Percentiles rank a stretch among this genome's conserved stretches.
Conservation (phyloP, 1,284 basidiomycete genomes). For the Meira nashicola region DNA sequence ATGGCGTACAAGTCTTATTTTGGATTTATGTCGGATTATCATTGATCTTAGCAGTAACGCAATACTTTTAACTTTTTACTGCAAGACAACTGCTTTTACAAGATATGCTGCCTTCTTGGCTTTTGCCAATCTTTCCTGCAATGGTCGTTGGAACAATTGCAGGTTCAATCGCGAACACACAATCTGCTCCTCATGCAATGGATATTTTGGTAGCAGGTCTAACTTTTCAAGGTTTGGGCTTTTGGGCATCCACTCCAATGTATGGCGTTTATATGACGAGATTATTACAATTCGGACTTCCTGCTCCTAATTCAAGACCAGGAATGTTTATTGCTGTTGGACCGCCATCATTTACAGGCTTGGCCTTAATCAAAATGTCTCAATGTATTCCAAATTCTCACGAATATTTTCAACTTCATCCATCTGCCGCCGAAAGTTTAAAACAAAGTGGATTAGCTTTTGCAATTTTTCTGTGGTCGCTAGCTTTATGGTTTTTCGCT, state of each 20-base stretch:
- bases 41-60: not conserved
- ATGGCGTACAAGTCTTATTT: slow-evolving; percentile 6
- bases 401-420: slow-evolving; percentile 15
- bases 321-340: slow-evolving; percentile 27
- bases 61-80: slow-evolving; percentile 6
- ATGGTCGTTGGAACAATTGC: slow-evolving; percentile 29
- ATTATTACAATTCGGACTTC: slow-evolving; percentile 21
- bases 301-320: slow-evolving; percentile 14
- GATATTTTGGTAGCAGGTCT: slow-evolving; percentile 14
- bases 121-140: slow-evolving; percentile 29
- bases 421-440: slow-evolving; percentile 5
- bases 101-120: slow-evolving; percentile 25
- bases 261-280: slow-evolving; percentile 20
- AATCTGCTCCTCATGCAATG: not conserved
- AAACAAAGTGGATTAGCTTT: slow-evolving; percentile 8
- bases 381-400: not conserved
- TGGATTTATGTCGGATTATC: slow-evolving; percentile 19
- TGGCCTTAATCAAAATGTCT: slow-evolving; percentile 22
- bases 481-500: slow-evolving; percentile 22
- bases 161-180: slow-evolving; percentile 6
- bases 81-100: slow-evolving; percentile 21
- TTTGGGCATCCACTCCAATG: slow-evolving; percentile 21
- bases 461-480: slow-evolving; percentile 19
- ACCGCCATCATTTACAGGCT: slow-evolving; percentile 23
- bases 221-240: slow-evolving; percentile 24